A percentile compares a stretch with the other conserved stretches of the same genome.
phyloP scores from a whole-genome alignment of 345 rosid genomes.

The Draba incana region DNA sequence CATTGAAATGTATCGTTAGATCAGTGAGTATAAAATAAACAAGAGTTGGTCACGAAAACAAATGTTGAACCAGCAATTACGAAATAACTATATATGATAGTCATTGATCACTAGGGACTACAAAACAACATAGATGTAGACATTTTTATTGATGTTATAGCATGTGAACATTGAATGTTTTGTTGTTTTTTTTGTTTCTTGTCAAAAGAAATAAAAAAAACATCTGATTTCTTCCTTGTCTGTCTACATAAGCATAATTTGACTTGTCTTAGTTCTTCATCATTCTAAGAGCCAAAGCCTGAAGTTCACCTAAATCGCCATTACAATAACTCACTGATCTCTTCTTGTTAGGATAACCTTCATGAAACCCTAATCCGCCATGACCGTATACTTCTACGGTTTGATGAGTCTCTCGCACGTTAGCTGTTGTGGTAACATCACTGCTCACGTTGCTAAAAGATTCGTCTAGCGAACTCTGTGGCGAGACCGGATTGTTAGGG shows the following conservation, averaged over 20 bases:
- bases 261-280: conserved; percentile 58
- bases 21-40: background rate
- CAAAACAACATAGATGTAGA: conserved; percentile 23
- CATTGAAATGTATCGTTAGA: background rate
- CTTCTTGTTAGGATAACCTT: conserved; percentile 41
- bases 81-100: background rate
- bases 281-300: conserved; percentile 84
- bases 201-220: conserved; percentile 3
- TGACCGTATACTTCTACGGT: conserved; percentile 30
- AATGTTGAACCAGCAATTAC: background rate
- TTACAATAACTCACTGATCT: conserved; percentile 43
- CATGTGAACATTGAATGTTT: conserved; percentile 29
- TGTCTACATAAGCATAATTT: conserved; percentile 25
- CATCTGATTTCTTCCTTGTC: conserved; percentile 7
- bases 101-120: background rate
- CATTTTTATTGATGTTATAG: conserved; percentile 33
- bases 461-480: conserved; percentile 80
- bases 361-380: conserved; percentile 42
- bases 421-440: conserved; percentile 36
- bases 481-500: conserved; percentile 57
- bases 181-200: background rate
- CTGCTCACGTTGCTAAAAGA: conserved; percentile 49
- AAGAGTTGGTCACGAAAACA: too few relatives aligned
- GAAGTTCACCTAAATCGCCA: conserved; percentile 77
- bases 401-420: conserved; percentile 32